Conservation (phyloP, 1,284 basidiomycete genomes). For the Malassezia furfur region DNA sequence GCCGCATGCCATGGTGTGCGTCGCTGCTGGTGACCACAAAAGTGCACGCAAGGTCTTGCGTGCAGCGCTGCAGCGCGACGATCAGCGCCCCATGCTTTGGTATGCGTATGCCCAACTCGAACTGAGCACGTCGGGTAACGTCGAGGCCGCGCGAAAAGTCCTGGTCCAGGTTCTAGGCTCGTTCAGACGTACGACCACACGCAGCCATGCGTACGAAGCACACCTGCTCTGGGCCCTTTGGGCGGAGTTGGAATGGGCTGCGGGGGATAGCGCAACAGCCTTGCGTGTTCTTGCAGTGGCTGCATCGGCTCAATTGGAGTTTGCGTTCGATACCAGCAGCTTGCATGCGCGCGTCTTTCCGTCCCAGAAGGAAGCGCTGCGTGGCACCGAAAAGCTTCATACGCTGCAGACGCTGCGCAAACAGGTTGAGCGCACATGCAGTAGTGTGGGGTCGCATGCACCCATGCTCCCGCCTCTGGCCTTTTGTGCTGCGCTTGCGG, state of each 20-base stretch:
- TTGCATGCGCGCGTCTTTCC: background rate
- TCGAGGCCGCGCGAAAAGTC: background rate
- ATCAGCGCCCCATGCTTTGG: constrained; percentile 3
- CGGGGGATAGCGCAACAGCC: background rate
- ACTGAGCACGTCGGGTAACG: constrained; percentile 1
- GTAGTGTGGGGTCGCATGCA: no score
- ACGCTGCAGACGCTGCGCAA: no score
- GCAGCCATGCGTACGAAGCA: background rate
- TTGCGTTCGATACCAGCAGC: background rate
- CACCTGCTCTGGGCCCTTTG: constrained; percentile 10
- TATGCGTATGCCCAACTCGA: constrained; percentile 14
- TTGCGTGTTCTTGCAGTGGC: background rate
- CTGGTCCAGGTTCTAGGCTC: constrained; percentile 1
- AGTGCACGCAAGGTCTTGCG: constrained; percentile 4
- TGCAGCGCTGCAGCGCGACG: background rate
- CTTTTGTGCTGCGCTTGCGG: background rate
- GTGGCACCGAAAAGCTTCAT: constrained; percentile 6
- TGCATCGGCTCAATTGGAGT: background rate
- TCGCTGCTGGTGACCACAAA: background rate
- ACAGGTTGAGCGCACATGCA: no score
- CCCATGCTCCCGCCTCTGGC: no score
- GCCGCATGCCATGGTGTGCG: constrained; percentile 7
- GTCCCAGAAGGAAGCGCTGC: background rate
- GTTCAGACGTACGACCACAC: background rate
- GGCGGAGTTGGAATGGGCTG: constrained; percentile 3